Evolutionary conservation across 129 eudicot genomes (phyloP), one percentile per base, ranked within the genome.

Genomic region (Cynara cardunculus): DNA sequence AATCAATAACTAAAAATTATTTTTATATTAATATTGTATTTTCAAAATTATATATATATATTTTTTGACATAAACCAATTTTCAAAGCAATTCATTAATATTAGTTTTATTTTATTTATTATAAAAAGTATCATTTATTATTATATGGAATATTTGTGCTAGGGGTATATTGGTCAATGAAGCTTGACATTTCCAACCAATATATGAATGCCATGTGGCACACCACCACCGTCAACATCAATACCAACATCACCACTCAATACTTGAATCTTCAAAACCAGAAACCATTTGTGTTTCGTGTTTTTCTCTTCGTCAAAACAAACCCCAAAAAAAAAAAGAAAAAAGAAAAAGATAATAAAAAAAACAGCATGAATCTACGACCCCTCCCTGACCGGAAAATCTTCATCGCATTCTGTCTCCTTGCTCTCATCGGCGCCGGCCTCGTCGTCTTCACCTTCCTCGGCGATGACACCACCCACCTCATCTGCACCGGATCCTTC

Each of bases 351-450:
- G 3, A 69, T 31, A 22, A 32, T 59, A 65, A 37, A 61, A 14
- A 39, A 64, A 62, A 44, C 56, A 76, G 13, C 26, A 82, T 83
- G 86, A 77, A 71, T 78, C 73, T 83, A 3, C 86, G 82, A 46
- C 66, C 82, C 10, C 73, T 83, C 32, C 74, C 78, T 25, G 78
- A 83, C 39, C 82, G 82, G 59, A 83, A 83, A 77, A 83, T 83
- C 34, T 83, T 32, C 72, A 77, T 77, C 73, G 44, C 72, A 1
- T 83, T 83, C 78, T 83, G 74, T 27, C 69, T 83, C 59, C 26
- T 83, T 0, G 78, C 86, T 11, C 77, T 83, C 49, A 71, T 70
- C 73, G 73, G 73, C 8, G 86, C 71, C 72, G 78, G 69, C 59
- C 26, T 83, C 68, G 28, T 83, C n/a, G 5, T 83, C 39, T 61